Evolutionary conservation across 352 stramenopile species (phyloP), one percentile per base, ranked within the genome.

Genomic region (Pythium aphanidermatum): DNA sequence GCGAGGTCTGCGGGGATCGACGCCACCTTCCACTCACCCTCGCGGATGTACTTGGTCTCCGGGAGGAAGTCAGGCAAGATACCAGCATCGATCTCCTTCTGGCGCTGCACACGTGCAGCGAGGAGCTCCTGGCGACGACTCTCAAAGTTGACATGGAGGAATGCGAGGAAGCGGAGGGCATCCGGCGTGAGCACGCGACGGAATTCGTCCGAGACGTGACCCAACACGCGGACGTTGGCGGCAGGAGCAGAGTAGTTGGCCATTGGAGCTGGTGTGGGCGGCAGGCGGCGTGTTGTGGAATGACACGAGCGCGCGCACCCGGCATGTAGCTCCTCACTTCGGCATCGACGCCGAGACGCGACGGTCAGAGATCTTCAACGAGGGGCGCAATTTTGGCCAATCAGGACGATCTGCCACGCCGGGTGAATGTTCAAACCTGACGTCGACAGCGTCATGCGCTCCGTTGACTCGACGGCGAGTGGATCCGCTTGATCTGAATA

Each of bases 91-190:
- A 97, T 79, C 46, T 86, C 74, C 58, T 70, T 58, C 71, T 84
- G 60, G 60, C 76, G 58, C 49, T 75, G 45, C 30, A 79, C 58
- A 39, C 79, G 79, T 34, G 60, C 51, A 6, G 23, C 31, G 28
- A 66, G 35, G 12, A 68, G 43, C 25, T 65, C 32, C 41, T 63
- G 56, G 35, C 60, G 60, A 4, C 45, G 48, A n/a, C 58, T 30
- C 58, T 97, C 85, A 55, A 96, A 97, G 47, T 93, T 76, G 30
- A 72, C 55, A 46, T 94, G 91, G 35, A 97, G 68, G 60, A 91
- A 92, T 13, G 75, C 88, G 12, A 97, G 70, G 58, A 97, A 97
- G 47, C 85, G 80, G 30, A 97, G 68, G 16, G 91, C 88, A 47
- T 97, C 86, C 3, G 84, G 80, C 16, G 86, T 96, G 29, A 97